Conservation (phyloP, 306 rosid species). For the Elaeagnus macrophylla region DNA sequence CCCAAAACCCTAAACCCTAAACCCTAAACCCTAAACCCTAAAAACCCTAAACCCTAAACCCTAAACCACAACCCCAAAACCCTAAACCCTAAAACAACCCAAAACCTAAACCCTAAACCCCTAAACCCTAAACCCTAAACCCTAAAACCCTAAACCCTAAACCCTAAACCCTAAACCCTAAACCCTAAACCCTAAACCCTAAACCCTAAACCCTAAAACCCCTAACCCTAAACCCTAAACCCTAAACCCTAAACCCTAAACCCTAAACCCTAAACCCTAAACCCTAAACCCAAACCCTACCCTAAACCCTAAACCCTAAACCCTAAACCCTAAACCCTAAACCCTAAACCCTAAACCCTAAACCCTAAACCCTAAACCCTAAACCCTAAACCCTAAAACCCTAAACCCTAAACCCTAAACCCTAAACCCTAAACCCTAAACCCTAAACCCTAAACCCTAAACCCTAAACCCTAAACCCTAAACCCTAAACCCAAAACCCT, state of each 20-base stretch:
- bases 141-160: constrained; percentile 5
- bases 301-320: constrained; percentile 8
- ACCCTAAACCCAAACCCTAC: constrained; percentile 11
- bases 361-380: constrained; percentile 9
- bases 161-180: neutral
- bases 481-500: constrained; percentile 9
- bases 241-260: constrained; percentile 7
- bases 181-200: constrained; percentile 5
- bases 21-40: constrained; percentile 6
- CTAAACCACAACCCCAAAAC: constrained; percentile 10
- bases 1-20: neutral
- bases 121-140: constrained; percentile 2
- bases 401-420: constrained; percentile 14
- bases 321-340: constrained; percentile 11
- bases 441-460: constrained; percentile 8
- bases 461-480: constrained; percentile 8
- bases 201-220: constrained; percentile 7
- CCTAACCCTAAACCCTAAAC: constrained; percentile 6
- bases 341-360: constrained; percentile 8
- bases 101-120: constrained; percentile 8
- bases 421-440: constrained; percentile 9
- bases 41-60: constrained; percentile 3
- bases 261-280: constrained; percentile 12
- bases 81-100: constrained; percentile 11
- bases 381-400: constrained; percentile 11